phyloP scores from a whole-genome alignment of 768 basidiomycete genomes.

The Hypholoma sublateritium region DNA sequence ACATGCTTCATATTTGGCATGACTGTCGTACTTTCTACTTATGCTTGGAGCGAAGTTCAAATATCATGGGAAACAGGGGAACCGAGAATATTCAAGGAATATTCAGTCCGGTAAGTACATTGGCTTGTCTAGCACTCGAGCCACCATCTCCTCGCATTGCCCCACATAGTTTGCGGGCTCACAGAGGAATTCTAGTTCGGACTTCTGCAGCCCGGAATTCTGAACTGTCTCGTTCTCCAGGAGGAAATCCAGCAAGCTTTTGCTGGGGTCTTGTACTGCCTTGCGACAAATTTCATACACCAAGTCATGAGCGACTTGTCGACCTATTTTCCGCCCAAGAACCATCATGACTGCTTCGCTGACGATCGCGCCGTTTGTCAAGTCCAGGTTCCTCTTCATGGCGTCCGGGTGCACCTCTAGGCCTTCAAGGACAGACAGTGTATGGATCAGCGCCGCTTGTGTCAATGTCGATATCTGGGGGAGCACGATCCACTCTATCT shows the following conservation, averaged over 20 bases:
- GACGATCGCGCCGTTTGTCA: slow-evolving; percentile 39
- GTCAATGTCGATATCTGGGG: slow-evolving; percentile 45
- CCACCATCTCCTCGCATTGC: slow-evolving; percentile 29
- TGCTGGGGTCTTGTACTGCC: slow-evolving; percentile 19
- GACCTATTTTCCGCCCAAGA: slow-evolving; percentile 39
- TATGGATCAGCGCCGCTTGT: slow-evolving; percentile 38
- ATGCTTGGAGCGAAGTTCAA: too few relatives aligned
- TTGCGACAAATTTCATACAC: slow-evolving; percentile 41
- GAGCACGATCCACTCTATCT: slow-evolving; percentile 49
- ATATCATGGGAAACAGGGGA: too few relatives aligned
- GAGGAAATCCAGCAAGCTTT: slow-evolving; percentile 33
- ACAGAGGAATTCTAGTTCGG: slow-evolving; percentile 31
- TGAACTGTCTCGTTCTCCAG: slow-evolving; percentile 25
- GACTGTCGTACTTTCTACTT: too few relatives aligned
- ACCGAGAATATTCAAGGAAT: too few relatives aligned
- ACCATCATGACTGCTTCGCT: slow-evolving; percentile 51
- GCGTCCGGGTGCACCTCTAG: slow-evolving; percentile 39
- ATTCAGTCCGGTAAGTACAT: neutral
- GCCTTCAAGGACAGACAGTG: slow-evolving; percentile 32
- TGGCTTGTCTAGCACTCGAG: slow-evolving; percentile 17
- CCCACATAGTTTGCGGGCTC: slow-evolving; percentile 40
- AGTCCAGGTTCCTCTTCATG: slow-evolving; percentile 38
- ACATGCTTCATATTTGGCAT: too few relatives aligned
- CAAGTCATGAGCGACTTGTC: slow-evolving; percentile 44
- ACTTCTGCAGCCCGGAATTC: slow-evolving; percentile 23